Base-by-base conservation (phyloP, 768 basidiomycete genomes). In the Kwoniella shandongensis region DNA sequence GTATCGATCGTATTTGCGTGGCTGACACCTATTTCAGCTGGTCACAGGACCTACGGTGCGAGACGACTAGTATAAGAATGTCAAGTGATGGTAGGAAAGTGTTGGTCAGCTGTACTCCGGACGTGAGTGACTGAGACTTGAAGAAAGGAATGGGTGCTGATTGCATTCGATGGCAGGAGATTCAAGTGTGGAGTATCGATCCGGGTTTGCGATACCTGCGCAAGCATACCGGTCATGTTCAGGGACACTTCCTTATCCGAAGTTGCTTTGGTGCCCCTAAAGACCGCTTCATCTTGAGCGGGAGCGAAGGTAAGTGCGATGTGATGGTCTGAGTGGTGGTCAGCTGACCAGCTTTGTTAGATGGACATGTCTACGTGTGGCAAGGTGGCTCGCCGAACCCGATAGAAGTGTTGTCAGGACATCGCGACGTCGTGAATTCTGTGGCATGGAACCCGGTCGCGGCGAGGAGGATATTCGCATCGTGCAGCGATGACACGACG, bases 391-490 rank as follows among this genome's bases (percentile, higher is more conserved):
- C 87, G 10, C 88, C 87, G 1, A 79, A 81, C 2, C 81, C 93
- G 41, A 81, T 98, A n/a, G 91, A 96, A 75, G 82, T 86, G n/a
- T 82, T 99, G 2, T 75, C 83, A 2, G 96, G 96, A 0, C 94
- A 98, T 67, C 86, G 85, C n/a, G 79, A 79, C 55, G 88, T 87
- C 61, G 93, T 99, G 60, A 99, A 97, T 75, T 86, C 88, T 13
- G 93, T 98, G 15, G 88, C 92, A 32, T 99, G 96, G 96, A 93
- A 96, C 76, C 91, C 91, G 18, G 81, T 81, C 47, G 88, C 91
- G 71, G 83, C 85, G 64, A 84, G 86, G 55, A 88, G 65, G 53
- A 61, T 97, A 86, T 97, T 98, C 78, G 96, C 96, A 29, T 91
- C 89, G 40, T 96, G 91, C 76, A 91, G 91, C 41, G 94, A 99